These are phyloP conservation scores for Talaromyces sp. DNA, from an alignment of 2,329 filamentous ascomycete genomes.

Conservation along the genomic window DNA sequence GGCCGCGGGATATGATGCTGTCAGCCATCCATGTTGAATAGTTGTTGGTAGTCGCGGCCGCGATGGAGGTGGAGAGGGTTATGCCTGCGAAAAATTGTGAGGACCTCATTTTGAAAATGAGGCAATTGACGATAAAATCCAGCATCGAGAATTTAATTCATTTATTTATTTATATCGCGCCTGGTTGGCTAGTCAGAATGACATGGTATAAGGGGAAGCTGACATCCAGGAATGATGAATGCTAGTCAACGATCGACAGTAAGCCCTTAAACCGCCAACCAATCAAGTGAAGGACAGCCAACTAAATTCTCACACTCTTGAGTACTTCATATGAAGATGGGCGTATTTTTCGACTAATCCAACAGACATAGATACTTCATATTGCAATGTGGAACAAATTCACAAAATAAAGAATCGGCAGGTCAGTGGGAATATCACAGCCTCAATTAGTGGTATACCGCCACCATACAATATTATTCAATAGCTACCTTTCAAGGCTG, in stretches of 20 bases:
- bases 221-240: not conserved
- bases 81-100: not conserved
- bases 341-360: not conserved
- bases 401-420: not conserved
- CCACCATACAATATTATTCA: not conserved
- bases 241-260: not conserved
- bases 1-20: constrained; percentile 25
- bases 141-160: not conserved
- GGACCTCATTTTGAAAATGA: not conserved
- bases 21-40: constrained; percentile 29
- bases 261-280: not conserved
- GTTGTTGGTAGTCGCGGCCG: not conserved
- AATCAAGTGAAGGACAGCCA: not conserved
- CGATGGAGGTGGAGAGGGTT: not conserved
- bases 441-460: not conserved
- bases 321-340: not conserved
- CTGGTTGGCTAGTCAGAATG: not conserved
- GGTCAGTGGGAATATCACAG: not conserved
- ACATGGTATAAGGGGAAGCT: not conserved
- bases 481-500: too few relatives aligned
- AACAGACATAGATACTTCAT: not conserved
- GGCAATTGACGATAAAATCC: not conserved
- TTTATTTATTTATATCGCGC: not conserved
- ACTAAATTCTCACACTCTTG: not conserved
- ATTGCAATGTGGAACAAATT: not conserved